Evolutionary conservation across 1,139 yeast species (phyloP).

Genomic region (Candida sojae): DNA sequence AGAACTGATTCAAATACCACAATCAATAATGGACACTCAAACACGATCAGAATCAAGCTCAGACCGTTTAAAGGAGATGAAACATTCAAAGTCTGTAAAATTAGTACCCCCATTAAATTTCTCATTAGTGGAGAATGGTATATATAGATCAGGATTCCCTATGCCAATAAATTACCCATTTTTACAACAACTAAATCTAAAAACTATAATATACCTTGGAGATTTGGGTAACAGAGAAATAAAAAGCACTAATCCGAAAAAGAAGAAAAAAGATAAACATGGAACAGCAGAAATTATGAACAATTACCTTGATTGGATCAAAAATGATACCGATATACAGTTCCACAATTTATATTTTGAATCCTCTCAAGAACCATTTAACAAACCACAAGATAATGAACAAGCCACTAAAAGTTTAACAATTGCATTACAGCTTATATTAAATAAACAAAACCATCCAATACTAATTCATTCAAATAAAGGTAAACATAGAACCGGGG

Average conservation of each 20-base stretch:
- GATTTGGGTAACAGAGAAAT: conserved; percentile 49
- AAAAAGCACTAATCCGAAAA: conserved; percentile 33
- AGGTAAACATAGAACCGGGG: conserved; percentile 94
- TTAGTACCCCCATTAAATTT: conserved; percentile 90
- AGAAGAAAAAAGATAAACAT: conserved; percentile 27
- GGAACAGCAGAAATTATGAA: conserved; percentile 41
- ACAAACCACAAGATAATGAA: conserved; percentile 45
- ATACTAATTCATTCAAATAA: conserved; percentile 88
- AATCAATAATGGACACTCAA: neutral
- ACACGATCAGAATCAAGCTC: neutral
- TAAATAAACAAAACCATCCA: conserved; percentile 78
- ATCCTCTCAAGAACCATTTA: conserved; percentile 75
- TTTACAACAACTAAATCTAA: conserved; percentile 65
- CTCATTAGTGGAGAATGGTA: conserved; percentile 81
- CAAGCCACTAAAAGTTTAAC: conserved; percentile 52
- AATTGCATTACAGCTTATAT: conserved; percentile 60
- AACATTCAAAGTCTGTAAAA: neutral
- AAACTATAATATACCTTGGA: conserved; percentile 83
- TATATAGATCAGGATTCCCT: conserved; percentile 93
- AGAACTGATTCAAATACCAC: neutral
- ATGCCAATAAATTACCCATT: conserved; percentile 82
- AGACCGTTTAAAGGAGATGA: neutral
- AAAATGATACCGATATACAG: conserved; percentile 48
- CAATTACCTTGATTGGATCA: conserved; percentile 66
- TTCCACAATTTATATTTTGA: conserved; percentile 67